A percentile compares a stretch with the other conserved stretches of the same genome.
Conservation (phyloP, 2,329 filamentous ascomycete species). For the Aspergillus sp. region DNA sequence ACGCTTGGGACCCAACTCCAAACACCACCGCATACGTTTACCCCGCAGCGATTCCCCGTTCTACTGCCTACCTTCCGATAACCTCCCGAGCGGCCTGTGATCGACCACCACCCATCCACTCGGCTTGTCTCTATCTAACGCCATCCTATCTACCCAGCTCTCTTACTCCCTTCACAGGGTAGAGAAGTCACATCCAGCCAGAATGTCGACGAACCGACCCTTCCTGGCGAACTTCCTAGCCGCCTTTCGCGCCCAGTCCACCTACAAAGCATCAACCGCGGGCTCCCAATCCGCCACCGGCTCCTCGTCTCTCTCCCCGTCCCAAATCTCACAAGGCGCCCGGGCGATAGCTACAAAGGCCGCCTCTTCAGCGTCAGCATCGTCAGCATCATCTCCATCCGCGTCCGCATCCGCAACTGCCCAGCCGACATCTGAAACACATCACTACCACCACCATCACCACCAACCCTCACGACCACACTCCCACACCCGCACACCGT, state of each 20-base stretch:
- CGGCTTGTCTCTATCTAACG: background rate
- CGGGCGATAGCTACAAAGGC: slow-evolving; percentile 52
- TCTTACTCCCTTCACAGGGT: background rate
- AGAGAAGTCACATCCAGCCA: slow-evolving; percentile 12
- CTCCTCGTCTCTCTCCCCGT: slow-evolving; percentile 38
- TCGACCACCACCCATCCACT: background rate
- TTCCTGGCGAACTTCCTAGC: slow-evolving; percentile 69
- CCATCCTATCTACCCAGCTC: background rate
- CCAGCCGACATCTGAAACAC: slow-evolving; percentile 12
- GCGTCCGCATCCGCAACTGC: background rate
- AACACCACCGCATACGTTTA: background rate
- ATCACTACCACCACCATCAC: slow-evolving; percentile 17
- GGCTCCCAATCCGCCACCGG: slow-evolving; percentile 33
- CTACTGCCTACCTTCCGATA: background rate
- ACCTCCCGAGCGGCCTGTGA: background rate
- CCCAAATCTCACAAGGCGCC: slow-evolving; percentile 42
- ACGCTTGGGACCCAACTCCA: background rate
- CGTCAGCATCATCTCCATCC: slow-evolving; percentile 18
- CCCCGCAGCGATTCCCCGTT: background rate
- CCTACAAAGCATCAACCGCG: slow-evolving; percentile 54
- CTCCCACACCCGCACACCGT: slow-evolving; percentile 26
- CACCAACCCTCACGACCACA: slow-evolving; percentile 17
- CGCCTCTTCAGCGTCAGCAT: slow-evolving; percentile 16
- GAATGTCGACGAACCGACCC: slow-evolving; percentile 64
- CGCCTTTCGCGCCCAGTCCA: slow-evolving; percentile 65